Evolutionary conservation across 148 eudicot genomes (phyloP), one percentile per base, ranked within the genome.

Genomic region (Rhododendron simsii): DNA sequence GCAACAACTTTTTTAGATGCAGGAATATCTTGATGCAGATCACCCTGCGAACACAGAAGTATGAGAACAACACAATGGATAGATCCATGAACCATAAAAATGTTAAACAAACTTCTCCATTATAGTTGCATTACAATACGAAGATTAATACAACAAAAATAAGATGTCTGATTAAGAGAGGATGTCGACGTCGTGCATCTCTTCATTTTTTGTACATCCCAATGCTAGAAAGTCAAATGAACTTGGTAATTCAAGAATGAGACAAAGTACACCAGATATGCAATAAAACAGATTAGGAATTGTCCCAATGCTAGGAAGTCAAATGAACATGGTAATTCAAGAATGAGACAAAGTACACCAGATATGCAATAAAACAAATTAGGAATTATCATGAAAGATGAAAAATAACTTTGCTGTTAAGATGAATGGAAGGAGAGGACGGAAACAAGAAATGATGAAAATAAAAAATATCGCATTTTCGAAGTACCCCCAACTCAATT

Each of bases 1-100:
- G 88, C 77, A 86, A 47, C 86, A 87, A 85, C 47, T 71, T 88
- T 84, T 35, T 82, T 88, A 86, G 92, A 83, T 41, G 71, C 81
- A 63, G 81, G 78, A 84, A 69, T 82, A 78, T 90, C 93, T 86
- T 88, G 91, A 85, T 77, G 88, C 75, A 69, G 76, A 89, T 88
- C 89, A 85, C 84, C 92, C 99, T 96, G 93, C 78, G 76, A 82
- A 63, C 61, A 90, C 47, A 84, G 35, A 55, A 80, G 57, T 61
- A 75, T 69, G 13, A 39, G 57, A 63, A 65, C 48, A 33, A 47
- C 53, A n/a, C 11, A 15, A 63, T 11, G 74, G 57, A 57, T 30
- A 84, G 57, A 77, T 74, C 33, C 21, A 47, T 71, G 51, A 71
- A 73, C 20, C 65, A 74, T 12, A 73, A 11, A 50, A 20, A 69